These are phyloP conservation scores for Claviceps spartinae DNA, from an alignment of 2,329 filamentous ascomycete genomes.

Conservation along the genomic window DNA sequence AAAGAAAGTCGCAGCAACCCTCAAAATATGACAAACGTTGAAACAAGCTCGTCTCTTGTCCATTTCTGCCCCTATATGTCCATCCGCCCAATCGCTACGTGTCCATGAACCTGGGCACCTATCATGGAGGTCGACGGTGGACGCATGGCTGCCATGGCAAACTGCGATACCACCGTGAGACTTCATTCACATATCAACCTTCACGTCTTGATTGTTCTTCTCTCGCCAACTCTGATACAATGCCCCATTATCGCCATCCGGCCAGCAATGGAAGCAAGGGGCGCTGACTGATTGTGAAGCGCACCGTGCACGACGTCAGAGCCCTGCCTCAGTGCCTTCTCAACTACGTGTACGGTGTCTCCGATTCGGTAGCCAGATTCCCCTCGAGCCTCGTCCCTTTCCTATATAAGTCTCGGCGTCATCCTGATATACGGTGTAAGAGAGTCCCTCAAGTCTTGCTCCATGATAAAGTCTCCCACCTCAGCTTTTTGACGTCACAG, in stretches of 20 bases:
- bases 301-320: background rate
- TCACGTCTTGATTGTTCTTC: background rate
- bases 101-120: background rate
- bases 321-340: background rate
- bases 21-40: conserved; percentile 3
- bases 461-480: background rate
- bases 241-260: background rate
- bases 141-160: background rate
- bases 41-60: background rate
- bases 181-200: background rate
- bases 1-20: background rate
- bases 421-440: background rate
- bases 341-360: background rate
- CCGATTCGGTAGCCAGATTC: background rate
- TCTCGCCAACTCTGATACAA: background rate
- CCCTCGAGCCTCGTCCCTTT: background rate
- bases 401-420: background rate
- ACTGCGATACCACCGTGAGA: background rate
- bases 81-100: background rate
- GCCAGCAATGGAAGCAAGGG: background rate
- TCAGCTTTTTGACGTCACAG: background rate
- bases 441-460: too few relatives aligned
- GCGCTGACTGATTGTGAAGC: background rate
- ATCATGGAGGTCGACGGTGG: background rate
- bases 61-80: background rate